A percentile compares a stretch with the other conserved stretches of the same genome.
phyloP scores from a whole-genome alignment of 2,329 filamentous ascomycete species.

The Clarireedia sp. region DNA sequence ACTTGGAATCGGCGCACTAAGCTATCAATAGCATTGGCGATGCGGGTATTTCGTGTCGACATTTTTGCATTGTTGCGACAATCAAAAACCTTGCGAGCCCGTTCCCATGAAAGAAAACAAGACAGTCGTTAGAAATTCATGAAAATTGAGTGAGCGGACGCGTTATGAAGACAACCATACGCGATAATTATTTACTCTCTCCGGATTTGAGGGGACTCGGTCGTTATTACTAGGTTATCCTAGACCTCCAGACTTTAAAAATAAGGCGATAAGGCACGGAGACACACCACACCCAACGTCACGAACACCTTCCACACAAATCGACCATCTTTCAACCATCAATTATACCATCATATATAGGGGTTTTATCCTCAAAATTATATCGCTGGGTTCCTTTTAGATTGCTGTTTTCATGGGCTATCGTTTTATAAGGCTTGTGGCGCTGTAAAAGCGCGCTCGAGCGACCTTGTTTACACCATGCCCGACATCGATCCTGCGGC shows the following conservation, averaged over 20 bases:
- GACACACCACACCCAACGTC: constrained; percentile 12
- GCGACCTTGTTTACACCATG: constrained; percentile 37
- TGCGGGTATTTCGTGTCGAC: constrained; percentile 45
- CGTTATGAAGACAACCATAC: background rate
- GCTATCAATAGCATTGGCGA: constrained; percentile 71
- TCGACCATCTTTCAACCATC: constrained; percentile 17
- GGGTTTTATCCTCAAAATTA: constrained; percentile 19
- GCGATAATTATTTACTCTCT: constrained; percentile 6
- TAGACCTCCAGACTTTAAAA: constrained; percentile 7
- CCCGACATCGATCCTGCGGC: constrained; percentile 67
- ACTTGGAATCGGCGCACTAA: constrained; percentile 70
- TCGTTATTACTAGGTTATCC: constrained; percentile 1
- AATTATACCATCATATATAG: constrained; percentile 11
- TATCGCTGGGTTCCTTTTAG: constrained; percentile 19
- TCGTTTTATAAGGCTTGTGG: constrained; percentile 18
- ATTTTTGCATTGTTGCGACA: constrained; percentile 28
- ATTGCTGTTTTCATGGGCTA: constrained; percentile 23
- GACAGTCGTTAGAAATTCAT: background rate
- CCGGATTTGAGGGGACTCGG: background rate
- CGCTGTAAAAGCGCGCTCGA: constrained; percentile 21
- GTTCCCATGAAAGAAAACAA: background rate
- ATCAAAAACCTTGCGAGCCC: background rate
- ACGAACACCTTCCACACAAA: constrained; percentile 10
- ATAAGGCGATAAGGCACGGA: constrained; percentile 6
- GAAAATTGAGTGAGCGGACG: constrained; percentile 9